Conservation (phyloP, 768 basidiomycete genomes). For the Xerocomellus chrysenteron region DNA sequence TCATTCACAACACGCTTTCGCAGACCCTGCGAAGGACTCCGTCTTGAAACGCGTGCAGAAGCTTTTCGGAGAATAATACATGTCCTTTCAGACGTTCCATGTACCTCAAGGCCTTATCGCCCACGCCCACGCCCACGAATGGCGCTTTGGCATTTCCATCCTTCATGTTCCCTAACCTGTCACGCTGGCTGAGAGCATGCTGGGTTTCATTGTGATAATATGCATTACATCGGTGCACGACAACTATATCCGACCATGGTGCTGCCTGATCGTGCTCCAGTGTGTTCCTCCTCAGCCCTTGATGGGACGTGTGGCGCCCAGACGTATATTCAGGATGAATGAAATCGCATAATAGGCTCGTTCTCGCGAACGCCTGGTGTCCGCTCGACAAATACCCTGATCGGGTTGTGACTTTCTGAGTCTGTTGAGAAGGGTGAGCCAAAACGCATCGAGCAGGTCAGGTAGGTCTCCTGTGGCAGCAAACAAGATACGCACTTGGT, state of each 20-base stretch:
- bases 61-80: conserved; percentile 80
- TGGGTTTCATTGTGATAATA: conserved; percentile 24
- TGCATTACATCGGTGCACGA: conserved; percentile 24
- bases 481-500: conserved; percentile 56
- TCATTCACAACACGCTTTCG: conserved; percentile 19
- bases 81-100: conserved; percentile 11
- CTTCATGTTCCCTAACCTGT: conserved; percentile 8
- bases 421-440: conserved; percentile 36
- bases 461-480: conserved; percentile 10
- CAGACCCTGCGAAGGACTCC: conserved; percentile 95
- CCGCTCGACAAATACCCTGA: conserved; percentile 71
- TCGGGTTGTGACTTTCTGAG: conserved; percentile 59
- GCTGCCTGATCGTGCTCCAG: conserved; percentile 6
- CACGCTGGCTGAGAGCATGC: conserved; percentile 20
- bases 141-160: conserved; percentile 4
- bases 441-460: conserved; percentile 1
- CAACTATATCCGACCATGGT: conserved; percentile 14
- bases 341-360: conserved; percentile 70
- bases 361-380: conserved; percentile 65
- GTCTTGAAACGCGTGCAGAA: conserved; percentile 96
- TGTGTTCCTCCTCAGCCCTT: conserved; percentile 9
- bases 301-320: conserved; percentile 9
- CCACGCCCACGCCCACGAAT: conserved; percentile 4
- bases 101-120: conserved; percentile 6
- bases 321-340: conserved; percentile 32